These are phyloP conservation scores for Dentipellis sp. DNA, from an alignment of 768 basidiomycete species.

Conservation along the genomic window DNA sequence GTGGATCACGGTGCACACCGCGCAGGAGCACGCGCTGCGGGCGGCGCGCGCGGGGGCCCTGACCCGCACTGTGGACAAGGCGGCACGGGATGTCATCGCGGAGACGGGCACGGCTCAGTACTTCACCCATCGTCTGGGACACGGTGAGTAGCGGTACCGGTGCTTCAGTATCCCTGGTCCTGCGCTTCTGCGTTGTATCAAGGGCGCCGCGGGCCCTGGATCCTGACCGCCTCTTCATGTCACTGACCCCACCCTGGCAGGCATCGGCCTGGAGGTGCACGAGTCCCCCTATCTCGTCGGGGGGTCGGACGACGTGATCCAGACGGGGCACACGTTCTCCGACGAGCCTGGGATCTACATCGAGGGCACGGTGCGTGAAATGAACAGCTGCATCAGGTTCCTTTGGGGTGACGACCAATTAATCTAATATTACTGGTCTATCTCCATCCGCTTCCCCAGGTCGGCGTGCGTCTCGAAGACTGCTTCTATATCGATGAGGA, in stretches of 20 bases:
- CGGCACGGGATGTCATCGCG: constrained; percentile 45
- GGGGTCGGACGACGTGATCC: constrained; percentile 48
- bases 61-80: constrained; percentile 49
- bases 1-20: constrained; percentile 58
- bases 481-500: constrained; percentile 56
- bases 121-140: constrained; percentile 79
- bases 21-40: constrained; percentile 48
- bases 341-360: constrained; percentile 77
- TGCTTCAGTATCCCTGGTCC: neutral
- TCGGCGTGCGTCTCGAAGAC: constrained; percentile 79
- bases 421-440: neutral
- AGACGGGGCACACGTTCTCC: constrained; percentile 66
- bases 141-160: constrained; percentile 51
- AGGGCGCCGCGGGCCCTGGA: neutral
- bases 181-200: neutral
- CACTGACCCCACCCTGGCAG: constrained; percentile 24
- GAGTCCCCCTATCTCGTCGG: constrained; percentile 75
- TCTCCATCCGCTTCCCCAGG: constrained; percentile 25
- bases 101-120: constrained; percentile 37
- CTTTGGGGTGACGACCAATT: too few relatives aligned
- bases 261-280: constrained; percentile 79
- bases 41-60: constrained; percentile 37
- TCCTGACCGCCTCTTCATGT: neutral
- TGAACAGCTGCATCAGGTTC: too few relatives aligned
- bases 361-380: constrained; percentile 43